Evolutionary conservation across 129 eudicot species (phyloP), one percentile per base, ranked within the genome.

Genomic region (Flaveria robusta): DNA sequence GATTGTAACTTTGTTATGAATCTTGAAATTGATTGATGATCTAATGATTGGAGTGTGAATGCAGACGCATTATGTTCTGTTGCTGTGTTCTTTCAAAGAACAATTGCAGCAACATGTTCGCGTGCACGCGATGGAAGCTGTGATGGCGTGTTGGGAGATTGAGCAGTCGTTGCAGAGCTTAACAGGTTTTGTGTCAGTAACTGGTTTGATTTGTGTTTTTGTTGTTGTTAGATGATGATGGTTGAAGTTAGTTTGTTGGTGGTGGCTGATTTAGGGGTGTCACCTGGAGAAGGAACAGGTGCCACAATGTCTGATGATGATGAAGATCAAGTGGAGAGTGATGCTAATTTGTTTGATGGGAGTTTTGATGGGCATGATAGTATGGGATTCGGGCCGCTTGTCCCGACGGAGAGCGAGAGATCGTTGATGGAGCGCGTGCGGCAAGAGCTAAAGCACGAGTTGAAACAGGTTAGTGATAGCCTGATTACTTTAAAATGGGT

Each of bases 271-370:
- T 54, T 77, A 89, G 96, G 97, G 26, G 93, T 87, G 51, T 88
- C 97, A 46, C 92, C 96, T 4, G 97, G 97, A 72, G 97, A 92
- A 87, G 97, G 96, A 45, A 89, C 92, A 12, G 97, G 97, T 3
- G 96, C 97, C 49, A 89, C 96, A 82, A 92, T 92, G 97, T 92
- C 97, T 4, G 97, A 91, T 76, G 97, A 92, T 55, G 97, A 92
- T 15, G 95, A 91, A 63, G 96, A 92, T 68, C 92, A 77, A 20
- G 82, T 80, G 13, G 97, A 92, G 20, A 87, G 96, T 82, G 96
- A 92, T 68, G 76, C 73, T 29, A 92, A 92, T 80, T 67, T 92
- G 84, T 89, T 83, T 81, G 97, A 92, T 76, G 97, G 95, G 66
- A 63, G 97, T 81, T 58, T 91, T 69, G 97, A 91, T 79, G 90